A percentile compares a stretch with the other conserved stretches of the same genome.
Evolutionary conservation across 2,329 filamentous ascomycete genomes (phyloP).

Genomic region (Fonsecaea nubica): DNA sequence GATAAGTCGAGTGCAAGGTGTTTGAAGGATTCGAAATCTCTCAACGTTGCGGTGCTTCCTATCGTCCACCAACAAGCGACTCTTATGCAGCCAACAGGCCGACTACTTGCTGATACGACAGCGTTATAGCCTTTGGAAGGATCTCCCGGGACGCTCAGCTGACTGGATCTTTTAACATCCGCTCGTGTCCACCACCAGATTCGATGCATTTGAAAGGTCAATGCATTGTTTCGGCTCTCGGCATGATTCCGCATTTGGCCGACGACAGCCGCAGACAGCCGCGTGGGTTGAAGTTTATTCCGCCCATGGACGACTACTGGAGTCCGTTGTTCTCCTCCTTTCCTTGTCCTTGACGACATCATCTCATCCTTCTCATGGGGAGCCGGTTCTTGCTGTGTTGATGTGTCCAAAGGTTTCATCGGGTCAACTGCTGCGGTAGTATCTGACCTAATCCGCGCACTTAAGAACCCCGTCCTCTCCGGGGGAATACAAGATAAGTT

Average conservation of each 20-base stretch:
- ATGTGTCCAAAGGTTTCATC: conserved; percentile 1
- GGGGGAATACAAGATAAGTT: conserved; percentile 10
- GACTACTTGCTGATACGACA: background rate
- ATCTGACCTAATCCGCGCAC: conserved; percentile 11
- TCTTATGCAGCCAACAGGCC: background rate
- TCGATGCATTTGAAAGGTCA: background rate
- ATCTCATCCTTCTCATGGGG: conserved; percentile 3
- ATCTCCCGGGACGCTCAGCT: background rate
- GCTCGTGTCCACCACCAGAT: background rate
- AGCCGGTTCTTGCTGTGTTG: background rate
- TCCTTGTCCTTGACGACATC: background rate
- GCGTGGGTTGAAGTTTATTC: conserved; percentile 4
- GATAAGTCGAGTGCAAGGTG: background rate
- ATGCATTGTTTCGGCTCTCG: conserved; percentile 8
- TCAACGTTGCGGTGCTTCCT: background rate
- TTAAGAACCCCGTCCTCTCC: background rate
- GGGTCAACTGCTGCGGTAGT: background rate
- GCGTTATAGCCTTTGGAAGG: background rate
- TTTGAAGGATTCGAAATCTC: background rate
- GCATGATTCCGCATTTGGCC: conserved; percentile 15
- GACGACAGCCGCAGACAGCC: conserved; percentile 7
- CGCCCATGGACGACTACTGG: background rate
- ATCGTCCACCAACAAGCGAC: background rate
- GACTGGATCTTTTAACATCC: background rate
- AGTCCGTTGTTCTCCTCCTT: background rate